A percentile compares a stretch with the other conserved stretches of the same genome.
Conservation (phyloP, 352 stramenopile species). For the Pythium pyrilobum region DNA sequence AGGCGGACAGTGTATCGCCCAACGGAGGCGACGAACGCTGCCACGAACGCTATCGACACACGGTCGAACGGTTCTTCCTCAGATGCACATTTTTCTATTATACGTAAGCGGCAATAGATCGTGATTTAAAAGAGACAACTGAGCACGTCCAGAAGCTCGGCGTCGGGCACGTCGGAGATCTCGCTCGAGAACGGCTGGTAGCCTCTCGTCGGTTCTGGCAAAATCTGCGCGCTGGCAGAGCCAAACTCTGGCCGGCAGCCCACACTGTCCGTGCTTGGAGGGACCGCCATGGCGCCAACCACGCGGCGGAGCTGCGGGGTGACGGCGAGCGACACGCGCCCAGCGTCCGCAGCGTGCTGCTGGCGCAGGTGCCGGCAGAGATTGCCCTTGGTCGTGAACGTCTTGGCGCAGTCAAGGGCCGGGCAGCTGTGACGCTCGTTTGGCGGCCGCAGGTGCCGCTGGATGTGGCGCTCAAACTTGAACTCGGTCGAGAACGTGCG, state of each 20-base stretch:
- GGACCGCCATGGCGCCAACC: too few relatives aligned
- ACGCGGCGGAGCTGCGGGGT: too few relatives aligned
- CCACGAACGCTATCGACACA: too few relatives aligned
- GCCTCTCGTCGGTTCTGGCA: neutral
- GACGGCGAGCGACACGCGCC: neutral
- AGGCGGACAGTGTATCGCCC: too few relatives aligned
- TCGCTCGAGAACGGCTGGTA: neutral
- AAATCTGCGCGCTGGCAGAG: neutral
- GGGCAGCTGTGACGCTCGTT: too few relatives aligned
- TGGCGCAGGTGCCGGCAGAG: constrained; percentile 2
- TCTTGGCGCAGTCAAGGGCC: constrained; percentile 52
- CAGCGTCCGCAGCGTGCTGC: neutral
- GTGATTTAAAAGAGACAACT: neutral
- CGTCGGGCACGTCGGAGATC: neutral
- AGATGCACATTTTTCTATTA: too few relatives aligned
- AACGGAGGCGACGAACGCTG: too few relatives aligned
- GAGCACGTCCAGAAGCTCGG: neutral
- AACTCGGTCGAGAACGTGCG: constrained; percentile 12
- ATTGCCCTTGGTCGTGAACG: constrained; percentile 56
- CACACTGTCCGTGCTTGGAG: too few relatives aligned
- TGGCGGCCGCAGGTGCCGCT: too few relatives aligned
- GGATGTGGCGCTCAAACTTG: constrained; percentile 12
- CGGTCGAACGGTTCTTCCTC: too few relatives aligned
- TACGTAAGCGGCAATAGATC: neutral
- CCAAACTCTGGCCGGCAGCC: too few relatives aligned